Evolutionary conservation across 352 stramenopile genomes (phyloP).

Genomic region (Pythium insidiosum): DNA sequence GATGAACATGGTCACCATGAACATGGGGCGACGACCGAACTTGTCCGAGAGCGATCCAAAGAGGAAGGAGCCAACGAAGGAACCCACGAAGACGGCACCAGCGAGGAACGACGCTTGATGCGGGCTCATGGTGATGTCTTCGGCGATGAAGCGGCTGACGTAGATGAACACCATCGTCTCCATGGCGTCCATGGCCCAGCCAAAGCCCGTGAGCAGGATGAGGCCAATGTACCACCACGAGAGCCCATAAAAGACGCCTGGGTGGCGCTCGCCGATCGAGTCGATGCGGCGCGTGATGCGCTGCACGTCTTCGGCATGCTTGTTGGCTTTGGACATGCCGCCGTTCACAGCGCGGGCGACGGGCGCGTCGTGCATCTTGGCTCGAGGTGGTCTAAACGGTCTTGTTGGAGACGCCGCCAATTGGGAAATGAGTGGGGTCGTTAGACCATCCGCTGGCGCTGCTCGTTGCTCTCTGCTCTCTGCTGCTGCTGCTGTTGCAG

Average conservation of each 20-base stretch:
- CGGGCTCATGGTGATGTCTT: slow-evolving; percentile 33
- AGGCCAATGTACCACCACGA: slow-evolving; percentile 67
- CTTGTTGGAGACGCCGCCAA: too few species aligned
- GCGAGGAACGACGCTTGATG: slow-evolving; percentile 32
- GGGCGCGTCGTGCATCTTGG: too few species aligned
- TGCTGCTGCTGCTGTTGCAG: too few species aligned
- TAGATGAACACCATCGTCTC: slow-evolving; percentile 71
- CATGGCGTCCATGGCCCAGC: slow-evolving; percentile 74
- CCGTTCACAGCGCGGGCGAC: too few species aligned
- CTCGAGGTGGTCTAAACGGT: too few species aligned
- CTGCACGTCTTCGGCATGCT: slow-evolving; percentile 45
- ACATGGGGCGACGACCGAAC: slow-evolving; percentile 53
- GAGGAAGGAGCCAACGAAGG: slow-evolving; percentile 47
- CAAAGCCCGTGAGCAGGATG: slow-evolving; percentile 52
- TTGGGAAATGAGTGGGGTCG: too few species aligned
- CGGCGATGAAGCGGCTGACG: slow-evolving; percentile 23
- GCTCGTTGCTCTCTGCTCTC: too few species aligned
- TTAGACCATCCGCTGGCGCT: too few species aligned
- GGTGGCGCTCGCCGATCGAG: slow-evolving; percentile 41
- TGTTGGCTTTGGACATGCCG: too few species aligned
- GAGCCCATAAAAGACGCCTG: slow-evolving; percentile 38
- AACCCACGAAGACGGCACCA: slow-evolving; percentile 52
- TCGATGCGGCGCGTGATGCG: slow-evolving; percentile 63
- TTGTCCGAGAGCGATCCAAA: slow-evolving; percentile 56
- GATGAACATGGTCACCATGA: slow-evolving; percentile 59